A percentile compares a stretch with the other conserved stretches of the same genome.
These are phyloP conservation scores for Adansonia digitata DNA, from an alignment of 345 rosid genomes.

Conservation along the genomic window DNA sequence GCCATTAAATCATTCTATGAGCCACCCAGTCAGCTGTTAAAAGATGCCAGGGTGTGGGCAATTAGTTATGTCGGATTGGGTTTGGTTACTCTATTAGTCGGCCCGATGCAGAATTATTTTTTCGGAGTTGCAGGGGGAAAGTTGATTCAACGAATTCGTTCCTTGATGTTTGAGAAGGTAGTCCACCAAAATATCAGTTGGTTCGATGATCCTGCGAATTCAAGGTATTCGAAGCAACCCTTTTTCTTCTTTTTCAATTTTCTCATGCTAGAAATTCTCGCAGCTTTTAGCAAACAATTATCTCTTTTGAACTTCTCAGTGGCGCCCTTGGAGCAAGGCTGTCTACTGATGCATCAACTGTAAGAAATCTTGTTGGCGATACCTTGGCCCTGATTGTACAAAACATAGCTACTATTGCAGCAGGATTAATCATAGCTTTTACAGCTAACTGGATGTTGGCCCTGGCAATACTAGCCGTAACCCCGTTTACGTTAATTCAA, in stretches of 20 bases:
- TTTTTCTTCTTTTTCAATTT: not conserved
- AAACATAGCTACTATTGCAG: conserved; percentile 39
- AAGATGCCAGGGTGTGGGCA: conserved; percentile 64
- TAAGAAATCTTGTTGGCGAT: conserved; percentile 53
- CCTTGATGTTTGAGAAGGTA: conserved; percentile 63
- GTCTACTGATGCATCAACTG: conserved; percentile 54
- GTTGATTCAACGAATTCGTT: conserved; percentile 60
- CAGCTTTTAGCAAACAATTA: not conserved
- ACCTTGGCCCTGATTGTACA: conserved; percentile 47
- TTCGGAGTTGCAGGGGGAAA: conserved; percentile 85
- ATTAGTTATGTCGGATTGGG: conserved; percentile 41
- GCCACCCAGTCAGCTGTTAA: conserved; percentile 31
- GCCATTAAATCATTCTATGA: conserved; percentile 65
- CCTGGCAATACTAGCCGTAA: conserved; percentile 30
- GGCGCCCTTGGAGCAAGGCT: conserved; percentile 67
- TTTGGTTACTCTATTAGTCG: conserved; percentile 20
- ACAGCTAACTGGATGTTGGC: conserved; percentile 59
- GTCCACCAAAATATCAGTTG: conserved; percentile 83
- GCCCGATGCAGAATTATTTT: conserved; percentile 61
- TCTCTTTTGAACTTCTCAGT: conserved; percentile 23
- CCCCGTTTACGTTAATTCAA: conserved; percentile 43
- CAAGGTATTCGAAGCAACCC: conserved; percentile 36
- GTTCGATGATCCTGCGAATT: conserved; percentile 75
- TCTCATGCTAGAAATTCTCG: not conserved
- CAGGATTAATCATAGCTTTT: conserved; percentile 48